Base-by-base conservation (phyloP, 2,329 filamentous ascomycete genomes). In the Pseudogymnoascus sp. region DNA sequence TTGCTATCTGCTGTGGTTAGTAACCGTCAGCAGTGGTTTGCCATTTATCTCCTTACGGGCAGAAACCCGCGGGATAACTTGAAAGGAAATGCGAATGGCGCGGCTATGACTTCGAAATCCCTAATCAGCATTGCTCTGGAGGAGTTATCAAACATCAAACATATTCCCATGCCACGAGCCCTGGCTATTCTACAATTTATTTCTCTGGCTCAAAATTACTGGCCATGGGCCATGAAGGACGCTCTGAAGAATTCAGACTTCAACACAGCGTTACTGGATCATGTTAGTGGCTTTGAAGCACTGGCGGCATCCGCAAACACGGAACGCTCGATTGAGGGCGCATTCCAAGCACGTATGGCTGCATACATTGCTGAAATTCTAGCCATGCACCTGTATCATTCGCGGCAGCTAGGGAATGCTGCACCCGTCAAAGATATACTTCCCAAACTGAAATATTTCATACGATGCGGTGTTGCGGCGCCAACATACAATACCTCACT, bases 1-100 rank as follows among this genome's bases (percentile, higher is more conserved):
- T 85, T 99, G 68, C 84, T 97, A 59, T 89, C 92, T 2, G 85
- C 87, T 2, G 86, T 97, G 52, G 82, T 99, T 62, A 88, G 88
- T 65, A 92, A 90, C 70, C 86, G 90, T 63, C 94, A 99, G 71
- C 92, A 96, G 69, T 97, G 92, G 89, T 89, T 99, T 76, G 90
- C 92, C 0, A 90, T 96, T 63, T 95, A 92, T 69, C 79, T 99
- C 7, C 82, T 97, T 37, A 96, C 91, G 5, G 94, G 92, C 19
- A 87, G 85, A 68, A 90, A 90, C 0, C 91, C 92, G 3, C 84
- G 89, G 63, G 85, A 94, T 66, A 82, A 87, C 4, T 76, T 90
- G 68, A 83, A 83, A 64, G 75, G 75, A 41, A 79, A 77, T 45
- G 52, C 59, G 38, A 71, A 71, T 52, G 73, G 76, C 52, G 80